A percentile compares a stretch with the other conserved stretches of the same genome.
Evolutionary conservation across 805 yeast species (phyloP).

Genomic region (Scheffersomyces coipomensis): DNA sequence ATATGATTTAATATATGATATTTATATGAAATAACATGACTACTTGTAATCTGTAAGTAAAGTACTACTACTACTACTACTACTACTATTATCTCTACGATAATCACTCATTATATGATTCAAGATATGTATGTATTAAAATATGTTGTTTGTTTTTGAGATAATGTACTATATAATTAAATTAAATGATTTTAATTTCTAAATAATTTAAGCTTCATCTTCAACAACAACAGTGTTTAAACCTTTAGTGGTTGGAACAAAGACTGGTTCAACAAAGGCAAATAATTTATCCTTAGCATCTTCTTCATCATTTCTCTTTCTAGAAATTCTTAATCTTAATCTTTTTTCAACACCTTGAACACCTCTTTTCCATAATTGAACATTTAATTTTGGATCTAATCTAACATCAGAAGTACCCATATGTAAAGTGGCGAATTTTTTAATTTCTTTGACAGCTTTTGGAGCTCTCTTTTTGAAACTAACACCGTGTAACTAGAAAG

Average conservation of each 20-base stretch:
- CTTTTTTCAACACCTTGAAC: slow-evolving; percentile 98
- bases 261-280: slow-evolving; percentile 97
- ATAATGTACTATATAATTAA: not conserved
- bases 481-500: slow-evolving; percentile 85
- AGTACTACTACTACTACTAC: too few species aligned
- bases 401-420: slow-evolving; percentile 99
- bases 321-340: slow-evolving; percentile 97
- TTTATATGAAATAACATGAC: too few species aligned
- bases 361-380: slow-evolving; percentile 99
- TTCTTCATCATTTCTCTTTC: slow-evolving; percentile 99
- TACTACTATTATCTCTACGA: too few species aligned
- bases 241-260: slow-evolving; percentile 94
- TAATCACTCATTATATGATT: not conserved
- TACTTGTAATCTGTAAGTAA: too few species aligned
- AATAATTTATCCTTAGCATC: slow-evolving; percentile 96
- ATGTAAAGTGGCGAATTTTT: slow-evolving; percentile 97
- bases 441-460: slow-evolving; percentile 98
- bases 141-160: not conserved
- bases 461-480: slow-evolving; percentile 99
- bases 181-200: slow-evolving; percentile 5
- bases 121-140: not conserved
- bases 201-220: slow-evolving; percentile 50
- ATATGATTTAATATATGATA: too few species aligned
- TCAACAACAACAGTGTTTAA: slow-evolving; percentile 95
- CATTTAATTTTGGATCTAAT: slow-evolving; percentile 97